A percentile compares a stretch with the other conserved stretches of the same genome.
Evolutionary conservation across 2,329 filamentous ascomycete species (phyloP).

Genomic region (Aspergillus sp.): DNA sequence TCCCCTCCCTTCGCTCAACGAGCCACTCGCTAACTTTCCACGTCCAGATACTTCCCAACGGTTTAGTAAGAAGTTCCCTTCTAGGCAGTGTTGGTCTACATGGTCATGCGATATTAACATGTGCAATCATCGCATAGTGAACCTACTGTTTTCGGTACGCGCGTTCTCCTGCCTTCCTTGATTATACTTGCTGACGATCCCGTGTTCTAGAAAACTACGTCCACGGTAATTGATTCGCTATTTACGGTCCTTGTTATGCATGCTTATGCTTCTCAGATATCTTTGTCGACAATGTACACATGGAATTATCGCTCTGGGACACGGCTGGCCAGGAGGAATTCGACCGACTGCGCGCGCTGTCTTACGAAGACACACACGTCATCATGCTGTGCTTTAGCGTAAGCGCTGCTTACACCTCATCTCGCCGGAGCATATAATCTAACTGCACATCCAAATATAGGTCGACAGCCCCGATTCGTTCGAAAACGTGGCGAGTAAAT

Average conservation of each 20-base stretch:
- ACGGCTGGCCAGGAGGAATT: constrained; percentile 99
- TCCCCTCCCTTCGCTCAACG: constrained; percentile 1
- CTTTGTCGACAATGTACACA: constrained; percentile 95
- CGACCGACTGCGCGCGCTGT: constrained; percentile 89
- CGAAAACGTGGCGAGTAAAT: constrained; percentile 98
- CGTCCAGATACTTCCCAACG: constrained; percentile 82
- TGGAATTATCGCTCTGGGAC: constrained; percentile 97
- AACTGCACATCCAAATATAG: constrained; percentile 31
- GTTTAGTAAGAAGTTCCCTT: constrained; percentile 68
- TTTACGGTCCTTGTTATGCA: neutral
- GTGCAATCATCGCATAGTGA: constrained; percentile 54
- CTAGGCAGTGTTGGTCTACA: neutral
- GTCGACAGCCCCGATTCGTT: constrained; percentile 93
- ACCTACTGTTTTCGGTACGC: constrained; percentile 80
- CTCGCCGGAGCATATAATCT: neutral
- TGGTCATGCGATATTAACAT: constrained; percentile 21
- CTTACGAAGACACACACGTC: constrained; percentile 96
- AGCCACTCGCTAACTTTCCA: constrained; percentile 18
- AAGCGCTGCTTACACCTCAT: constrained; percentile 21
- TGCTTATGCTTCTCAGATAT: constrained; percentile 64
- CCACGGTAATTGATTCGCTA: constrained; percentile 64
- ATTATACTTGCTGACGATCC: constrained; percentile 28
- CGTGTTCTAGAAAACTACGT: constrained; percentile 80
- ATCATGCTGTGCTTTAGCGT: constrained; percentile 98
- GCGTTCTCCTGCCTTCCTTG: constrained; percentile 10